A percentile compares a stretch with the other conserved stretches of the same genome.
Evolutionary conservation across 116 monocot species (phyloP).

Genomic region (Cymodocea nodosa): DNA sequence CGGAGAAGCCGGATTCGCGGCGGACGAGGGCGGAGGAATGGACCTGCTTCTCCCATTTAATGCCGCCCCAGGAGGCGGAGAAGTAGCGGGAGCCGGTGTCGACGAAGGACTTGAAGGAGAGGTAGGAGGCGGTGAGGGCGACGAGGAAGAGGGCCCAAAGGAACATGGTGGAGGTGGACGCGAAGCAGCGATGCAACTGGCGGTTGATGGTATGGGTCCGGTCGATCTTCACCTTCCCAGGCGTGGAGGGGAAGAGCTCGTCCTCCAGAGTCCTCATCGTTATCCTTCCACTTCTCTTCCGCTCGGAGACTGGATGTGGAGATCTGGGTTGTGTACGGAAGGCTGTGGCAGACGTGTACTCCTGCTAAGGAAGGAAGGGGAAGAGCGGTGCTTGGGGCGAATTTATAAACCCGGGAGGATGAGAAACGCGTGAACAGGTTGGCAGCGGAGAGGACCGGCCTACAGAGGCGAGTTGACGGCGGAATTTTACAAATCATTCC

Average conservation of each 20-base stretch:
- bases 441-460: too few species aligned
- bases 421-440: too few species aligned
- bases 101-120: constrained; percentile 63
- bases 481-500: too few species aligned
- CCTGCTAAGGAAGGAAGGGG: too few species aligned
- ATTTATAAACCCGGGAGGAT: too few species aligned
- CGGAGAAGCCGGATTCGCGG: constrained; percentile 19
- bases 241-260: constrained; percentile 81
- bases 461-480: too few species aligned
- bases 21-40: constrained; percentile 32
- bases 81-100: constrained; percentile 51
- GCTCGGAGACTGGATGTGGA: not conserved
- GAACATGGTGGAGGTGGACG: constrained; percentile 68
- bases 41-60: constrained; percentile 60
- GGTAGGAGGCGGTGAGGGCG: constrained; percentile 71
- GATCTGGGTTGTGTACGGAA: not conserved
- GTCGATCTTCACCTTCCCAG: constrained; percentile 87
- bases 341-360: too few species aligned
- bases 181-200: constrained; percentile 74
- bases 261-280: constrained; percentile 33
- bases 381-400: too few species aligned
- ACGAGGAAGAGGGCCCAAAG: constrained; percentile 77
- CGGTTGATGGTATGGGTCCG: constrained; percentile 28
- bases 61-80: constrained; percentile 54
- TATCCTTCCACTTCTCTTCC: not conserved